These are phyloP conservation scores for Cicer pinnatifidum DNA, from an alignment of 306 rosid species.

Conservation along the genomic window DNA sequence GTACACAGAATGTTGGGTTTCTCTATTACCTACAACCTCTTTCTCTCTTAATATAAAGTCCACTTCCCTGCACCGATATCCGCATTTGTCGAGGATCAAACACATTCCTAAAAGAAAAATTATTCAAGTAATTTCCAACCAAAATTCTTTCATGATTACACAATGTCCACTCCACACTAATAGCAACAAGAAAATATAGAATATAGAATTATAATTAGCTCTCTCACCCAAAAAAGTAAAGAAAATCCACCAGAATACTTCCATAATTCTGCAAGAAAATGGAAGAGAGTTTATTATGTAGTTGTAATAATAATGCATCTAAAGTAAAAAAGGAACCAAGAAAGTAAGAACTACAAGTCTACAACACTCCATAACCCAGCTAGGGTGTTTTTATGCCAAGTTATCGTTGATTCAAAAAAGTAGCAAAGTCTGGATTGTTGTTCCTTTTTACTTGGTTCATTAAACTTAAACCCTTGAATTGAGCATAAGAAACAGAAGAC, in stretches of 20 bases:
- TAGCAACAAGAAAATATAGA: conserved; percentile 38
- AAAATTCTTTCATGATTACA: background rate
- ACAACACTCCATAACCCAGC: conserved; percentile 5
- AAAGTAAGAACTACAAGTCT: background rate
- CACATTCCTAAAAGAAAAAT: conserved; percentile 67
- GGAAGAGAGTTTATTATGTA: conserved; percentile 28
- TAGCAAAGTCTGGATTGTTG: background rate
- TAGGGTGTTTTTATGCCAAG: background rate
- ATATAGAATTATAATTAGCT: conserved; percentile 28
- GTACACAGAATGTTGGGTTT: conserved; percentile 29
- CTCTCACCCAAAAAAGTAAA: conserved; percentile 91
- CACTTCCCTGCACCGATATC: conserved; percentile 94
- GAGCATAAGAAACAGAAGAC: conserved; percentile 25
- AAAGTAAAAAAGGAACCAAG: conserved; percentile 14
- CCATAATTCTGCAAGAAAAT: conserved; percentile 82
- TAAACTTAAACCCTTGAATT: conserved; percentile 20
- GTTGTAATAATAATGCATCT: conserved; percentile 32
- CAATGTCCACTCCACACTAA: conserved; percentile 32
- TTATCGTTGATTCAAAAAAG: background rate
- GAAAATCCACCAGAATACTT: conserved; percentile 89
- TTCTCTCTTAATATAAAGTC: conserved; percentile 90
- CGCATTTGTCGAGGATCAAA: conserved; percentile 99
- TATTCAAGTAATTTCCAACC: conserved; percentile 8
- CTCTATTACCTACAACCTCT: conserved; percentile 87
- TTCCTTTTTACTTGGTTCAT: conserved; percentile 27